Conservation (phyloP, 148 eudicot genomes). For the Cornus suecica region DNA sequence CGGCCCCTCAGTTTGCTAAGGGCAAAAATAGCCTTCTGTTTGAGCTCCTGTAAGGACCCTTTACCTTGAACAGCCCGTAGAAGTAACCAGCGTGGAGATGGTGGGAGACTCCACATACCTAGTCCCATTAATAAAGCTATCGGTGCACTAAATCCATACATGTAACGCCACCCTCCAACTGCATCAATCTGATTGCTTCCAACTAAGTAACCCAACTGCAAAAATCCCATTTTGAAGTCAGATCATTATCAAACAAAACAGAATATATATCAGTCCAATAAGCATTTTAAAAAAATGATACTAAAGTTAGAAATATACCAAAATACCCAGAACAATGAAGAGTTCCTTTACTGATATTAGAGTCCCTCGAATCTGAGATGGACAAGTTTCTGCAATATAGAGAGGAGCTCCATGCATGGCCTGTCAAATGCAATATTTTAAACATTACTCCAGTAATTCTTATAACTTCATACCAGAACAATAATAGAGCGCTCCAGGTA, state of each 20-base stretch:
- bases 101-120: constrained; percentile 87
- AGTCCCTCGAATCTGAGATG: constrained; percentile 94
- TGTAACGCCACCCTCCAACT: constrained; percentile 98
- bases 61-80: constrained; percentile 83
- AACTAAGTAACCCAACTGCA: constrained; percentile 82
- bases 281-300: neutral
- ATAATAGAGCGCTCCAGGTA: neutral
- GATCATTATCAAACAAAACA: neutral
- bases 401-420: constrained; percentile 99
- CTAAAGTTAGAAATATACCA: constrained; percentile 46
- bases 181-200: constrained; percentile 71
- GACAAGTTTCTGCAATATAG: constrained; percentile 96
- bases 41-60: constrained; percentile 59
- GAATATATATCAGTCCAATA: neutral
- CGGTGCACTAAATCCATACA: constrained; percentile 83
- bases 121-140: constrained; percentile 74
- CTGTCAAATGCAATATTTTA: constrained; percentile 40
- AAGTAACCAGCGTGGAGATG: constrained; percentile 97
- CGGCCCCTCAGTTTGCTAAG: constrained; percentile 79
- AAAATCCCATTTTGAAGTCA: constrained; percentile 12
- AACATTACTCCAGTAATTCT: constrained; percentile 7
- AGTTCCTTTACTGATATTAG: constrained; percentile 85
- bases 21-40: constrained; percentile 70
- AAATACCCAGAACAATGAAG: constrained; percentile 82
- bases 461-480: neutral